phyloP scores from a whole-genome alignment of 2,329 filamentous ascomycete species.

The Exophiala lecanii-corni region DNA sequence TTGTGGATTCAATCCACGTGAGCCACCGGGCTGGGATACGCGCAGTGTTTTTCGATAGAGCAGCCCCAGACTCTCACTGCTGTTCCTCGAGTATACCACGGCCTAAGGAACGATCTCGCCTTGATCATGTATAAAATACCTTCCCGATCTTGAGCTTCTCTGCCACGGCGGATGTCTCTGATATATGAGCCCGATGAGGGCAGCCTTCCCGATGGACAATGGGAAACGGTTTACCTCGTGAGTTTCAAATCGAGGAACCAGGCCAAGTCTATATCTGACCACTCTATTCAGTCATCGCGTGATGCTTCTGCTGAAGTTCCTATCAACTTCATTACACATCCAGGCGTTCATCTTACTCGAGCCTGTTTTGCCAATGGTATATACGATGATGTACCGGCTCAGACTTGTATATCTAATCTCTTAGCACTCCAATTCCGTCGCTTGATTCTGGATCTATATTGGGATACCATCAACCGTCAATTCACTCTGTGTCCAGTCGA shows the following conservation, averaged over 20 bases:
- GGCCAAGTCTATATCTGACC: too few relatives aligned
- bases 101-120: too few relatives aligned
- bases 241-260: too few relatives aligned
- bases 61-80: too few relatives aligned
- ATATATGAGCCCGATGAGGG: conserved; percentile 36
- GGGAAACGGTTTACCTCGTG: conserved; percentile 38
- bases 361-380: conserved; percentile 54
- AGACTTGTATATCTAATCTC: conserved; percentile 59
- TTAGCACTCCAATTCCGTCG: conserved; percentile 56
- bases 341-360: conserved; percentile 52
- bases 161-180: conserved; percentile 39
- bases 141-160: too few relatives aligned
- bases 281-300: conserved; percentile 51
- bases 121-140: too few relatives aligned
- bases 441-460: conserved; percentile 59
- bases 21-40: too few relatives aligned
- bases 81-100: too few relatives aligned
- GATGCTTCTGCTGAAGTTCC: conserved; percentile 57
- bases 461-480: conserved; percentile 50
- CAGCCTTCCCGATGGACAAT: conserved; percentile 35
- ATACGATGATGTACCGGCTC: conserved; percentile 50
- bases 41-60: too few relatives aligned
- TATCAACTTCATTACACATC: conserved; percentile 57
- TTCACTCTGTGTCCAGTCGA: conserved; percentile 60
- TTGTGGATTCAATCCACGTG: too few relatives aligned